phyloP scores from a whole-genome alignment of 2,329 filamentous ascomycete species.

The Trichoderma sp. region DNA sequence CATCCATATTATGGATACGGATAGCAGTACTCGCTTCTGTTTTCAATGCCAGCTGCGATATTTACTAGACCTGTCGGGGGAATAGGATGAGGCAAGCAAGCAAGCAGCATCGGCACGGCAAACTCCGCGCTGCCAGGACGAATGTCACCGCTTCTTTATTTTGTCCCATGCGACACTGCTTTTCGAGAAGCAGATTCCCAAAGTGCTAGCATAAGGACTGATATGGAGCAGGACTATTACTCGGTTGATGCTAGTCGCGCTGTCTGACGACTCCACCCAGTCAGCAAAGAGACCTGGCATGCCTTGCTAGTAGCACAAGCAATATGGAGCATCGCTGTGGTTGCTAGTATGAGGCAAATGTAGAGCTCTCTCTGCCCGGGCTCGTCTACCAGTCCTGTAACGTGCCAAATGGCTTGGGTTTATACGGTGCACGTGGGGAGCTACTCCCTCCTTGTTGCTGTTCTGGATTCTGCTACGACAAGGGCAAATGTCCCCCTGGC shows the following conservation, averaged over 20 bases:
- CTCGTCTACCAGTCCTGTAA: not conserved
- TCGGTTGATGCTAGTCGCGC: not conserved
- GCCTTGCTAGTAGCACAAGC: not conserved
- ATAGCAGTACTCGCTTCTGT: not conserved
- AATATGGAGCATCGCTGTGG: not conserved
- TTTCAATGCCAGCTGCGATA: not conserved
- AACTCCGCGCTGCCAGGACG: not conserved
- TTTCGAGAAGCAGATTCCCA: not conserved
- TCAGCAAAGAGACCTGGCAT: constrained; percentile 17
- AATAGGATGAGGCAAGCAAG: not conserved
- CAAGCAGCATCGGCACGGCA: not conserved
- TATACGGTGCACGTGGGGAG: constrained; percentile 9
- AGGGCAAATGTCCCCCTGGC: not conserved
- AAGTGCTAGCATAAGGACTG: not conserved
- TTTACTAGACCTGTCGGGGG: not conserved
- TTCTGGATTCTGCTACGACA: not conserved
- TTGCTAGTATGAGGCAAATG: not conserved
- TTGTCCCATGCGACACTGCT: not conserved
- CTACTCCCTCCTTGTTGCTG: not conserved
- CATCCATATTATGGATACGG: not conserved
- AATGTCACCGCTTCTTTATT: constrained; percentile 2
- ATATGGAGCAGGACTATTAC: not conserved
- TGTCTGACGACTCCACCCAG: constrained; percentile 13
- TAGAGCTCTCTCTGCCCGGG: not conserved
- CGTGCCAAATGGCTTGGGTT: not conserved